Evolutionary conservation across 768 basidiomycete species (phyloP).

Genomic region (Phaeotremella fagi): DNA sequence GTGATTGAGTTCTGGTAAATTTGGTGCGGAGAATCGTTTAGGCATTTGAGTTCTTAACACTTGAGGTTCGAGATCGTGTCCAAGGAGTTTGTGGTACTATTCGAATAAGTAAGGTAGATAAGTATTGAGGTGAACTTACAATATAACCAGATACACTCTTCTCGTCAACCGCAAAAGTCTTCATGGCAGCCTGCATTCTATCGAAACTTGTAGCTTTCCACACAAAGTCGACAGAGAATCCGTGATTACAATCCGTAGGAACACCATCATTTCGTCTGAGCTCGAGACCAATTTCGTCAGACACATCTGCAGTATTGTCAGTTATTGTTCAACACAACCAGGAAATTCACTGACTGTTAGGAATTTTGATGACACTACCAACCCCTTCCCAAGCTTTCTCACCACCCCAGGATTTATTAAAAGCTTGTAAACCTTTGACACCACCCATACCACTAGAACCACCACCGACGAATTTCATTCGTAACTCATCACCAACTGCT

Average conservation of each 20-base stretch:
- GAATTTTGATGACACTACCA: slow-evolving; percentile 97
- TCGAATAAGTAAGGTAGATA: background rate
- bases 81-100: slow-evolving; percentile 98
- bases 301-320: slow-evolving; percentile 66
- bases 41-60: slow-evolving; percentile 73
- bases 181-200: slow-evolving; percentile 99
- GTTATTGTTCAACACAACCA: background rate
- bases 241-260: slow-evolving; percentile 86
- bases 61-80: slow-evolving; percentile 95
- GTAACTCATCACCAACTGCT: slow-evolving; percentile 91
- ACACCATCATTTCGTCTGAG: slow-evolving; percentile 84
- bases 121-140: slow-evolving; percentile 54
- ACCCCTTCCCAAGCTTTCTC: slow-evolving; percentile 96
- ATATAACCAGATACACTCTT: slow-evolving; percentile 99
- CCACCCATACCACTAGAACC: slow-evolving; percentile 47
- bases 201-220: slow-evolving; percentile 99
- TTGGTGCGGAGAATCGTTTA: slow-evolving; percentile 91
- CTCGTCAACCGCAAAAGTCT: slow-evolving; percentile 98
- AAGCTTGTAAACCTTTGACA: slow-evolving; percentile 38
- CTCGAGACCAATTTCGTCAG: slow-evolving; percentile 95
- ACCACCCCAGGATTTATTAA: slow-evolving; percentile 22
- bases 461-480: slow-evolving; percentile 82
- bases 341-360: slow-evolving; percentile 69
- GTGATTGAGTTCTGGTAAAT: slow-evolving; percentile 95
- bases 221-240: slow-evolving; percentile 96